Conservation (phyloP, 495 filamentous ascomycete genomes). For the Echria macrotheca region DNA sequence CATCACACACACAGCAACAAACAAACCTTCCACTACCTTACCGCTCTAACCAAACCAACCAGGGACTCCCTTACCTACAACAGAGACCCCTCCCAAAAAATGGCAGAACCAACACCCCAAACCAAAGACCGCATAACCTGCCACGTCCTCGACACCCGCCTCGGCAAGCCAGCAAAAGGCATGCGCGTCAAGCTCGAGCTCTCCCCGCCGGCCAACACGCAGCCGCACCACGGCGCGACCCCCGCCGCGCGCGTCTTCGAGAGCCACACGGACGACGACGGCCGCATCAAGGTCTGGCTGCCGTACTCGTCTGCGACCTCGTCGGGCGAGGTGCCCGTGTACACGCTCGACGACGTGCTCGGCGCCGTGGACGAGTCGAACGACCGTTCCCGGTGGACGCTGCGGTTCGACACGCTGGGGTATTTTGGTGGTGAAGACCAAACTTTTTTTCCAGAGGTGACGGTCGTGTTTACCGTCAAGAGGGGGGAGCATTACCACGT, state of each 20-base stretch:
- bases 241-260: conserved; percentile 39
- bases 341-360: conserved; percentile 46
- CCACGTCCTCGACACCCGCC: conserved; percentile 58
- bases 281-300: conserved; percentile 75
- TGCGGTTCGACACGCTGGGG: conserved; percentile 69
- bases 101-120: conserved; percentile 14
- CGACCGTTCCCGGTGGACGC: conserved; percentile 51
- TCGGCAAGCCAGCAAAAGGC: conserved; percentile 62
- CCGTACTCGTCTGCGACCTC: conserved; percentile 41
- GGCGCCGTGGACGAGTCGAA: conserved; percentile 23
- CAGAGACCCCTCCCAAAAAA: conserved; percentile 6
- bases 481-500: conserved; percentile 83
- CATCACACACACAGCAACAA: not conserved
- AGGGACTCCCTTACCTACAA: not conserved
- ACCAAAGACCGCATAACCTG: conserved; percentile 52
- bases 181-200: conserved; percentile 75
- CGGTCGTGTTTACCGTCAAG: conserved; percentile 73
- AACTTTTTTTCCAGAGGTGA: conserved; percentile 91
- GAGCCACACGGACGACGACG: conserved; percentile 76
- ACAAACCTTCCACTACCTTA: not conserved
- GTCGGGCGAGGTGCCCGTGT: conserved; percentile 46
- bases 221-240: conserved; percentile 11
- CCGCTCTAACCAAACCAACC: not conserved
- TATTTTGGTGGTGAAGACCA: conserved; percentile 75
- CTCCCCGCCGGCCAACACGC: conserved; percentile 1